Conservation (phyloP, 192 early-diverging fungal species). For the Dissophora ornata region DNA sequence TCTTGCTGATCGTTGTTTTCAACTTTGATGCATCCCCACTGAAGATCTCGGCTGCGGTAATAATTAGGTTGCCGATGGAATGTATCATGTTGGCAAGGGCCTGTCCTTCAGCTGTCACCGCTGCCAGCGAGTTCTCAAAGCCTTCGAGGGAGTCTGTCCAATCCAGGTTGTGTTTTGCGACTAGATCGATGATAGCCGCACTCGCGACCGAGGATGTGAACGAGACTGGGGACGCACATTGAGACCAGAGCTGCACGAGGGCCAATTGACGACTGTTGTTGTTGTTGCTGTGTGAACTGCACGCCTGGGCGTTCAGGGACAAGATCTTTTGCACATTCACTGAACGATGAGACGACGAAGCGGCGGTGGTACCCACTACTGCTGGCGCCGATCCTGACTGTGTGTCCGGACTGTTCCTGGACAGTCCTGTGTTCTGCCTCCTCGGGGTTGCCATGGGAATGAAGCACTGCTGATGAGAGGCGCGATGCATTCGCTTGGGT, state of each 20-base stretch:
- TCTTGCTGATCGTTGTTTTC: slow-evolving; percentile 2
- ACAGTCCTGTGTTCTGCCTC: neutral
- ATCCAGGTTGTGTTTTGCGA: slow-evolving; percentile 14
- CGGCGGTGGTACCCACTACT: neutral
- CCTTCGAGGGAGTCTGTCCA: slow-evolving; percentile 43
- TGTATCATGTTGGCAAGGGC: slow-evolving; percentile 40
- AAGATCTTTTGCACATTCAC: slow-evolving; percentile 41
- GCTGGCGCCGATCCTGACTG: neutral
- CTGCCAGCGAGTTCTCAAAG: slow-evolving; percentile 40
- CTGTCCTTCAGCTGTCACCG: slow-evolving; percentile 28
- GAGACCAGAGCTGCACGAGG: slow-evolving; percentile 47
- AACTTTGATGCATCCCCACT: neutral
- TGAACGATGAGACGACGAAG: slow-evolving; percentile 25
- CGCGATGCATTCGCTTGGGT: too few species aligned
- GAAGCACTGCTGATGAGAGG: neutral
- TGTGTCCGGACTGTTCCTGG: neutral
- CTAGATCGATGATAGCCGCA: slow-evolving; percentile 28
- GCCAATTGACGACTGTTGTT: slow-evolving; percentile 13
- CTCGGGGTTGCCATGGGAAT: slow-evolving; percentile 11
- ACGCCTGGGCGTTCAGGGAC: neutral
- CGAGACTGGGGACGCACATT: slow-evolving; percentile 29
- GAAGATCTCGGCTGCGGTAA: slow-evolving; percentile 25
- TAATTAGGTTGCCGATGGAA: slow-evolving; percentile 23
- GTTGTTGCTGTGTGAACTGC: neutral
- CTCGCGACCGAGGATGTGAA: slow-evolving; percentile 38